Conservation (phyloP, 2,329 filamentous ascomycete species). For the Plectosphaerella cucumerina region DNA sequence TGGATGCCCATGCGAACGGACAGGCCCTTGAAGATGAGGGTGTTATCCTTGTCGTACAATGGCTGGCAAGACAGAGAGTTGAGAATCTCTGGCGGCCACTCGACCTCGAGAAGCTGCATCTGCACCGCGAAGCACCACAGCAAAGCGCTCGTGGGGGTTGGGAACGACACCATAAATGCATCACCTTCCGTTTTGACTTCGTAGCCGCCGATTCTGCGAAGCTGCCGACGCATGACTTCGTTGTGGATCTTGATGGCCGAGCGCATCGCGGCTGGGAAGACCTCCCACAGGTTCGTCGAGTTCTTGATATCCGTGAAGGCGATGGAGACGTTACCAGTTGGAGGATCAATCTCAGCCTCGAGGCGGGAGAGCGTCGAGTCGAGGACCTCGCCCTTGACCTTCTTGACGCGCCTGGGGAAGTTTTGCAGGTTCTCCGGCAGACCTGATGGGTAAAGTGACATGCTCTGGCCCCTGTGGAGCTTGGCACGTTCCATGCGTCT, state of each 20-base stretch:
- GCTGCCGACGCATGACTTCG: constrained; percentile 88
- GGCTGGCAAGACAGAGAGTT: constrained; percentile 82
- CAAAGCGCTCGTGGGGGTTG: constrained; percentile 88
- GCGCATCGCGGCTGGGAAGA: constrained; percentile 90
- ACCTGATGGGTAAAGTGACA: constrained; percentile 77
- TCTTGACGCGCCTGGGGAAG: constrained; percentile 61
- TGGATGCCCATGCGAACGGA: constrained; percentile 98
- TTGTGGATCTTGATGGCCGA: constrained; percentile 97
- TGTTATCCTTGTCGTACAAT: constrained; percentile 76
- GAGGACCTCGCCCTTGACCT: constrained; percentile 59
- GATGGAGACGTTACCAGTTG: constrained; percentile 84
- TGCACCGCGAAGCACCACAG: constrained; percentile 97
- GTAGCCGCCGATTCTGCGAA: constrained; percentile 91
- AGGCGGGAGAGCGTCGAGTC: constrained; percentile 85
- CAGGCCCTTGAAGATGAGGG: constrained; percentile 86
- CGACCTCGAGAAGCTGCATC: constrained; percentile 77
- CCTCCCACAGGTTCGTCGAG: constrained; percentile 94
- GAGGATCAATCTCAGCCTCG: constrained; percentile 86
- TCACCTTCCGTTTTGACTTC: constrained; percentile 99
- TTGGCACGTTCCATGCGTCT: constrained; percentile 72
- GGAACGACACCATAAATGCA: constrained; percentile 98
- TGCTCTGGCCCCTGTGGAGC: constrained; percentile 72
- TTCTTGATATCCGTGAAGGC: constrained; percentile 99
- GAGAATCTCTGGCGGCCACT: constrained; percentile 91
- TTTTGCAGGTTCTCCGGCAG: constrained; percentile 67